Evolutionary conservation across 495 filamentous ascomycete species (phyloP), one percentile per base, ranked within the genome.

Genomic region (Pseudotulostoma volvatum): DNA sequence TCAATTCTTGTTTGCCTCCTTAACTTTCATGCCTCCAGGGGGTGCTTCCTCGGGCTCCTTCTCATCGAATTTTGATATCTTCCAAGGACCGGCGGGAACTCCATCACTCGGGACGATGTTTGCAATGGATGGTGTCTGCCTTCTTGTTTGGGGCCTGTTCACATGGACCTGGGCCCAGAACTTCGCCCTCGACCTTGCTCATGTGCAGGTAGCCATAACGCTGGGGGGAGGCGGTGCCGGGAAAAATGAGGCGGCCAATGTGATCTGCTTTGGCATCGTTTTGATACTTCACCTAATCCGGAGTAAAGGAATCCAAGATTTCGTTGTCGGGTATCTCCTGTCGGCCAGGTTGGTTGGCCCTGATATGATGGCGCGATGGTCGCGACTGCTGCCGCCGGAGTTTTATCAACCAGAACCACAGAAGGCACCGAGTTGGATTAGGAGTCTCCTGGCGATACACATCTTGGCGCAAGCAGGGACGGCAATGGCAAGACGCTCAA

Each of bases 201-300:
- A 96, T 56, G 85, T 87, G 31, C 85, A 96, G 48, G 93, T 97
- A 44, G 88, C 90, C 33, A 74, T 94, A 33, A 90, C 86, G 1
- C 65, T 97, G 14, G 90, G 90, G 39, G 90, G 90, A 32, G 85
- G 85, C 36, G 80, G 74, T 20, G 66, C 80, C 5, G 79, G 73
- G 36, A 83, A 80, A 44, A 81, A 76, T 42, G 74, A 78, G 34
- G 79, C 84, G 40, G 73, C 79, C 40, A 66, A 64, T 42, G 63
- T 82, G 31, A 67, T 90, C 25, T 93, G 84, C 54, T 74, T 90
- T 43, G 70, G 73, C 40, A 81, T 93, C 52, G 81, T 96, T 50
- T 63, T 75, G 43, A 56, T 71, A 31, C 66, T 67, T 46, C 84
- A 76, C 59, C 70, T 72, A 58, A 69, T 74, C 54, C 76, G 60